Evolutionary conservation across 306 rosid species (phyloP), one percentile per base, ranked within the genome.

Genomic region (Rosa multiflora): DNA sequence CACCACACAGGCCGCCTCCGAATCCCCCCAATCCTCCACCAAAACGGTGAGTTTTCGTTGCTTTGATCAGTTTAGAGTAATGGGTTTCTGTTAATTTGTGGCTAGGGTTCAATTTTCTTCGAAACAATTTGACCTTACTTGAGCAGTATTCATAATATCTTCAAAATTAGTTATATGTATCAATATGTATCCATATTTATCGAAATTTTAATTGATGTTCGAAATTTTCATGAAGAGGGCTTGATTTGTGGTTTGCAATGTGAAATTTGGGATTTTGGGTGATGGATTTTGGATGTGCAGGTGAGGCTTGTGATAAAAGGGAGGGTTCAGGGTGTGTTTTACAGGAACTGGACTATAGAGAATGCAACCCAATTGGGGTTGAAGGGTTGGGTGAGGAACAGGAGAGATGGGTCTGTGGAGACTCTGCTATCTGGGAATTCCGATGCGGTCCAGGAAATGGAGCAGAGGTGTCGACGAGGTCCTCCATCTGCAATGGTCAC

Each of bases 241-340:
- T 43, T 43, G 46, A 7, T 32, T 32, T 43, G 46, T 43, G 46
- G 46, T 42, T 53, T n/a, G 21, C 64, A 52, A 35, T 77, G 37
- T 52, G 39, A 13, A 48, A 20, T 8, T 51, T 55, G 1, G 12
- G 73, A 2, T 71, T 63, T 76, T 70, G 18, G 43, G 69, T 8
- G 55, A 20, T 67, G 80, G 70, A 46, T 37, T 53, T 67, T 20
- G 74, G 79, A 13, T 47, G 74, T 75, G 85, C 90, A 93, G 98
- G 99, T 88, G 73, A 91, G 97, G 89, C 90, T 90, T 77, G 90
- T 92, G 88, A 81, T 94, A 26, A 92, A 88, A 83, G 99, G 99
- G 44, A 80, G 90, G 76, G 99, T 92, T 52, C 99, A 92, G 87
- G 92, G 90, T 37, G 89, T 88, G 80, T 88, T 88, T 73, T 86